These are phyloP conservation scores for Pouteria glomerata DNA, from an alignment of 148 eudicot genomes.

Conservation along the genomic window DNA sequence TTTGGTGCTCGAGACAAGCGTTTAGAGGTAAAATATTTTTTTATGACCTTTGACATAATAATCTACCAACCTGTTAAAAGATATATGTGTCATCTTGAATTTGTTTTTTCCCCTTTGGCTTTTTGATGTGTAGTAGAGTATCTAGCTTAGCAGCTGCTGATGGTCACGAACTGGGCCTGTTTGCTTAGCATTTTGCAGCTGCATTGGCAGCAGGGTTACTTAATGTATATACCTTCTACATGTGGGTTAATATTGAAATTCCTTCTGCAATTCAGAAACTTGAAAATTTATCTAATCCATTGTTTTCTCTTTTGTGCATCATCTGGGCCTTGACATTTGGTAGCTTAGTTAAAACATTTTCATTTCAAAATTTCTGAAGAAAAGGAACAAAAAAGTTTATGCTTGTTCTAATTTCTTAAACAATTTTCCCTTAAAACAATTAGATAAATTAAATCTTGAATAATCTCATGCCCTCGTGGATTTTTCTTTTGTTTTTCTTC, in stretches of 20 bases:
- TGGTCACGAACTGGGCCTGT: background rate
- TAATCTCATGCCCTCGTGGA: background rate
- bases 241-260: background rate
- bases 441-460: background rate
- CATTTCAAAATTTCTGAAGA: background rate
- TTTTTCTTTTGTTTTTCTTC: background rate
- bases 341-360: background rate
- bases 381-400: background rate
- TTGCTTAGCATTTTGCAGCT: background rate
- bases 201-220: background rate
- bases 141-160: background rate
- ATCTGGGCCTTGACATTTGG: background rate
- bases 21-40: conserved; percentile 48
- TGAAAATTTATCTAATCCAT: background rate
- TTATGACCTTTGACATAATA: background rate
- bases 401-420: background rate
- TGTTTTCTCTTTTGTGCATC: background rate
- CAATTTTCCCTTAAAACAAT: background rate
- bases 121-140: background rate
- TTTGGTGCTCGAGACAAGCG: conserved; percentile 67
- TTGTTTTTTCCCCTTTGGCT: background rate
- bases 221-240: background rate
- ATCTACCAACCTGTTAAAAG: background rate
- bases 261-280: background rate
- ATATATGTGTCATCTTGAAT: background rate